Conservation (phyloP, 495 filamentous ascomycete species). For the Clohesyomyces aquaticus region DNA sequence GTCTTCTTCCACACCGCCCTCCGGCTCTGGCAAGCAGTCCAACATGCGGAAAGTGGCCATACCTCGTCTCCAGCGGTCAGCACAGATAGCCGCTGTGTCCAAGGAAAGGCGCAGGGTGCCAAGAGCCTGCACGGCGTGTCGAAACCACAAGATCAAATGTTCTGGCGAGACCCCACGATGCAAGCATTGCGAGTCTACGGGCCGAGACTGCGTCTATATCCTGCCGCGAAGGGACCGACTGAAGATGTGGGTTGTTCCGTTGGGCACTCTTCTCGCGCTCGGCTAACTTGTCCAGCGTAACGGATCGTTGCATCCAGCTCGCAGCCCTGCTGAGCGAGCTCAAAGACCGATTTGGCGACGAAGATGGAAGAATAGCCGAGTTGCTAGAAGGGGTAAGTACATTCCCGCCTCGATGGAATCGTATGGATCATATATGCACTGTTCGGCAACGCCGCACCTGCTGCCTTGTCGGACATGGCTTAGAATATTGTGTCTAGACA, state of each 20-base stretch:
- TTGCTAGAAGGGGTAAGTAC: slow-evolving; percentile 21
- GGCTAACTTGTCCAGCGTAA: slow-evolving; percentile 20
- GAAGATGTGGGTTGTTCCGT: slow-evolving; percentile 17
- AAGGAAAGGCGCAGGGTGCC: slow-evolving; percentile 19
- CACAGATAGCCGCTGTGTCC: not conserved
- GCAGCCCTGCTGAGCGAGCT: slow-evolving; percentile 3
- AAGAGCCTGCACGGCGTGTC: slow-evolving; percentile 26
- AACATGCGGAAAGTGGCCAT: slow-evolving; percentile 22
- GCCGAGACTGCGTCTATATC: slow-evolving; percentile 28
- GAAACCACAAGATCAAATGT: slow-evolving; percentile 33
- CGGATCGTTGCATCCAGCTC: slow-evolving; percentile 24
- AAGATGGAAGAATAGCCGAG: slow-evolving; percentile 14
- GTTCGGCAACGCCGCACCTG: not conserved
- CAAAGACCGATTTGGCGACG: slow-evolving; percentile 7
- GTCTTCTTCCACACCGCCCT: slow-evolving; percentile 1
- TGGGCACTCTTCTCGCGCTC: not conserved
- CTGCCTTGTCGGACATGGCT: not conserved
- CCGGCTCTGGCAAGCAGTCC: not conserved
- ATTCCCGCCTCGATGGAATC: not conserved
- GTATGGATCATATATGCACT: not conserved
- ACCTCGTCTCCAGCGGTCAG: slow-evolving; percentile 20
- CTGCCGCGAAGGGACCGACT: slow-evolving; percentile 24
- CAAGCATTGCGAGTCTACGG: slow-evolving; percentile 21
- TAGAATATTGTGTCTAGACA: not conserved
- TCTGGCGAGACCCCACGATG: slow-evolving; percentile 26